Evolutionary conservation across 2,329 filamentous ascomycete species (phyloP).

Genomic region (Fusarium sp.): DNA sequence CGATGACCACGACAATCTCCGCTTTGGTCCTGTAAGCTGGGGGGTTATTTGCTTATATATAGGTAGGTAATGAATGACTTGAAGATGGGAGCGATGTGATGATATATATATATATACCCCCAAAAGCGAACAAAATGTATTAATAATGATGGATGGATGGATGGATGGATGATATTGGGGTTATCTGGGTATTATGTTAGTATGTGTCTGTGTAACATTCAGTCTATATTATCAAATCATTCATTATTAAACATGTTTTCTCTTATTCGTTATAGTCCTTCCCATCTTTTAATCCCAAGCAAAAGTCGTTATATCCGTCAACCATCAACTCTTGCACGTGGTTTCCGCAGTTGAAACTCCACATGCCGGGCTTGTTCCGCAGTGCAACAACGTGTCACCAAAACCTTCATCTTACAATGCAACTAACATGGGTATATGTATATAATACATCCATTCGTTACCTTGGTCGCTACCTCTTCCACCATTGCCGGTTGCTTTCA

Average conservation of each 20-base stretch:
- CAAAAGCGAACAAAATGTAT: conserved; percentile 24
- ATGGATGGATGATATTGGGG: too few species aligned
- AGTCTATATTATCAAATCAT: too few species aligned
- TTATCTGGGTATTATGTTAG: too few species aligned
- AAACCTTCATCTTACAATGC: conserved; percentile 18
- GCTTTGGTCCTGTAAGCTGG: conserved; percentile 11
- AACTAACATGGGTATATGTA: not conserved
- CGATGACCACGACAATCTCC: conserved; percentile 20
- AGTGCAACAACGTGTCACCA: conserved; percentile 40
- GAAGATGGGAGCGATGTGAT: conserved; percentile 24
- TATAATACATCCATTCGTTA: too few species aligned
- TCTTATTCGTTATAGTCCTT: too few species aligned
- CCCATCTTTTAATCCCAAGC: too few species aligned
- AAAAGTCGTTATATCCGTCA: not conserved
- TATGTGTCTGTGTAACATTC: too few species aligned
- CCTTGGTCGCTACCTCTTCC: too few species aligned
- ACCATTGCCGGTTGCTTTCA: not conserved
- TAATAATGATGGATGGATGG: too few species aligned
- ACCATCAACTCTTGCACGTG: conserved; percentile 33
- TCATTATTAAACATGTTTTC: too few species aligned
- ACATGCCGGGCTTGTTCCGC: conserved; percentile 27
- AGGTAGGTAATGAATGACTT: not conserved
- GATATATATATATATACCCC: conserved; percentile 37
- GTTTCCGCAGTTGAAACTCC: conserved; percentile 32
- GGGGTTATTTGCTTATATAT: conserved; percentile 25